These are phyloP conservation scores for Epithele typhae DNA, from an alignment of 768 basidiomycete genomes.

Conservation along the genomic window DNA sequence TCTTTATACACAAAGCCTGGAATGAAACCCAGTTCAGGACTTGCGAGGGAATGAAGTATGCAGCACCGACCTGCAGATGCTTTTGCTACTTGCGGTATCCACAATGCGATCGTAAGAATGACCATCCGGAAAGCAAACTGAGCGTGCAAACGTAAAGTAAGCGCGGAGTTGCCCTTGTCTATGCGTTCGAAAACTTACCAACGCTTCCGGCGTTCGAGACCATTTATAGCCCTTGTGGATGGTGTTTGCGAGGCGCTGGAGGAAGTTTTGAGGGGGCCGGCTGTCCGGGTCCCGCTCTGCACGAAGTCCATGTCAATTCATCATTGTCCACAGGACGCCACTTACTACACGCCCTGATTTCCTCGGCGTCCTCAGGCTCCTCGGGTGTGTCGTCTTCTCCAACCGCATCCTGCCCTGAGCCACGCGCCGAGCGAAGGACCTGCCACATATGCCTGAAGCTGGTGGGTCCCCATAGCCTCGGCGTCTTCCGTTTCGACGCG, in stretches of 20 bases:
- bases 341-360: constrained; percentile 24
- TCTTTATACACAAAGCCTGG: too few species aligned
- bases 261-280: constrained; percentile 36
- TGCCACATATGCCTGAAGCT: constrained; percentile 34
- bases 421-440: constrained; percentile 15
- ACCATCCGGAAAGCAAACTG: constrained; percentile 50
- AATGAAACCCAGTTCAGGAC: too few species aligned
- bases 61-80: constrained; percentile 40
- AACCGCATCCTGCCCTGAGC: constrained; percentile 20
- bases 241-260: constrained; percentile 36
- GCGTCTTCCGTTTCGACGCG: constrained; percentile 32
- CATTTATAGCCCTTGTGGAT: constrained; percentile 36
- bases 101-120: constrained; percentile 44
- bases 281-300: constrained; percentile 45
- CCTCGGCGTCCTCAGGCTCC: constrained; percentile 27
- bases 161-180: too few species aligned
- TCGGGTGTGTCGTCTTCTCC: constrained; percentile 24
- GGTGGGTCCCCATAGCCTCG: constrained; percentile 48
- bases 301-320: background rate
- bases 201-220: constrained; percentile 36
- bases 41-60: too few species aligned
- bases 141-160: background rate
- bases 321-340: background rate
- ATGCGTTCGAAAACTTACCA: constrained; percentile 29
- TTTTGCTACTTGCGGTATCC: constrained; percentile 43